Conservation (phyloP, 2,329 filamentous ascomycete genomes). For the Thermoascus crustaceus region DNA sequence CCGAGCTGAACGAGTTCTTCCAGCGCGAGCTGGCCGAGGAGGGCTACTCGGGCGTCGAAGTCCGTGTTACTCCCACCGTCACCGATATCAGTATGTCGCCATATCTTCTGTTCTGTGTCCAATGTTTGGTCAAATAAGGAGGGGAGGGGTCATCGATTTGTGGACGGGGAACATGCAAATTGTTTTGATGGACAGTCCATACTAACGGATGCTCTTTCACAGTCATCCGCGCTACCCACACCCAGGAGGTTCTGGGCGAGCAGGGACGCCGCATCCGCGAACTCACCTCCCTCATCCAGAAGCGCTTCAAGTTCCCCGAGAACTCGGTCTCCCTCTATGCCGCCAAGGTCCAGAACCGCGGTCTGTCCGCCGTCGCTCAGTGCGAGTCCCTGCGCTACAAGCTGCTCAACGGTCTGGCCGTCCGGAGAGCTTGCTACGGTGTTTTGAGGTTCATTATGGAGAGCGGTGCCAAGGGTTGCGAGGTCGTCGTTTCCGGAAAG, state of each 20-base stretch:
- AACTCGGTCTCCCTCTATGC: conserved; percentile 99
- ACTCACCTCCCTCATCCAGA: conserved; percentile 99
- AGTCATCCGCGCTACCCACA: conserved; percentile 99
- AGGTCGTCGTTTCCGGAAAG: conserved; percentile 99
- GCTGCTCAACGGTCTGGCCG: conserved; percentile 98
- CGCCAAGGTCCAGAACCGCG: conserved; percentile 99
- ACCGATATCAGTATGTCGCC: conserved; percentile 79
- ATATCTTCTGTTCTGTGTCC: conserved; percentile 10
- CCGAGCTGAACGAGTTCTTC: conserved; percentile 99
- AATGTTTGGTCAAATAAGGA: conserved; percentile 8
- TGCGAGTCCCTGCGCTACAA: conserved; percentile 99
- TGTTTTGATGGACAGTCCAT: conserved; percentile 13
- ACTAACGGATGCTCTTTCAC: conserved; percentile 26
- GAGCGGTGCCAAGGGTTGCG: conserved; percentile 98
- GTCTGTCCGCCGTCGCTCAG: conserved; percentile 98
- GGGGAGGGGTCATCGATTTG: conserved; percentile 5
- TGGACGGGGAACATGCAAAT: conserved; percentile 6
- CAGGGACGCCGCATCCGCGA: conserved; percentile 99
- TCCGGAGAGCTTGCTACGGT: conserved; percentile 98
- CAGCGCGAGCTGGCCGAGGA: conserved; percentile 99
- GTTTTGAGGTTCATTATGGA: conserved; percentile 99
- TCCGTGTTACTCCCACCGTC: conserved; percentile 98
- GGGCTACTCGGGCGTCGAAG: conserved; percentile 99
- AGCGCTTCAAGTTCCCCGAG: conserved; percentile 99
- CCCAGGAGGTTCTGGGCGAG: conserved; percentile 99